These are phyloP conservation scores for Megacollybia marginata DNA, from an alignment of 768 basidiomycete species.

Conservation along the genomic window DNA sequence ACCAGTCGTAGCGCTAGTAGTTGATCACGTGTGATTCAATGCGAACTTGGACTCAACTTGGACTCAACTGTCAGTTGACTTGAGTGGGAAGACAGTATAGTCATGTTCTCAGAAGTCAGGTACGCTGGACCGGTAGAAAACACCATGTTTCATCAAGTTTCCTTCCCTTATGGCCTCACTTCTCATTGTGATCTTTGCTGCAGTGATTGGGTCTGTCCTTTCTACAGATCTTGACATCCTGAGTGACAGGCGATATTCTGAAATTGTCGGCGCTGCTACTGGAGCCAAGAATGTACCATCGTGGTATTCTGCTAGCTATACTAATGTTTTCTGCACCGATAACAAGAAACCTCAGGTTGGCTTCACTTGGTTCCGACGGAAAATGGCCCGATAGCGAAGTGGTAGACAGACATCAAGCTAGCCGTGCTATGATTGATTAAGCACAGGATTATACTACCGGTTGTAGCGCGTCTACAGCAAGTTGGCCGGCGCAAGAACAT, in stretches of 20 bases:
- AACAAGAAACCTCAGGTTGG: background rate
- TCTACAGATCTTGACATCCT: background rate
- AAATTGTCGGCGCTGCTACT: background rate
- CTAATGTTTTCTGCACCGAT: background rate
- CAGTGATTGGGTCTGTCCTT: background rate
- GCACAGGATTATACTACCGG: conserved; percentile 48
- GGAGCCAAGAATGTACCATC: background rate
- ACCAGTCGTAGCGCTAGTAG: too few species aligned
- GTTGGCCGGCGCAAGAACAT: conserved; percentile 62
- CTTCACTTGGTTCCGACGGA: conserved; percentile 36
- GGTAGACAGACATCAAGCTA: too few species aligned
- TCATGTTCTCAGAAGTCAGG: too few species aligned
- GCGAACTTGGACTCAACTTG: too few species aligned
- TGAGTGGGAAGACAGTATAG: too few species aligned
- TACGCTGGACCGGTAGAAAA: too few species aligned
- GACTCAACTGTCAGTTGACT: too few species aligned
- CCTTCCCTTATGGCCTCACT: too few species aligned
- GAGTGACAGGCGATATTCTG: background rate
- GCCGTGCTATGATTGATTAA: too few species aligned
- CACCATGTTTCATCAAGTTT: too few species aligned
- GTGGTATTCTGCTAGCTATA: background rate
- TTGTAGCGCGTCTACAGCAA: conserved; percentile 53
- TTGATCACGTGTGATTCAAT: too few species aligned
- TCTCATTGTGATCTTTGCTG: background rate
- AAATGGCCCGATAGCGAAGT: conserved; percentile 47